phyloP scores from a whole-genome alignment of 2,329 filamentous ascomycete genomes.

The Sporothrix dimorphospora region DNA sequence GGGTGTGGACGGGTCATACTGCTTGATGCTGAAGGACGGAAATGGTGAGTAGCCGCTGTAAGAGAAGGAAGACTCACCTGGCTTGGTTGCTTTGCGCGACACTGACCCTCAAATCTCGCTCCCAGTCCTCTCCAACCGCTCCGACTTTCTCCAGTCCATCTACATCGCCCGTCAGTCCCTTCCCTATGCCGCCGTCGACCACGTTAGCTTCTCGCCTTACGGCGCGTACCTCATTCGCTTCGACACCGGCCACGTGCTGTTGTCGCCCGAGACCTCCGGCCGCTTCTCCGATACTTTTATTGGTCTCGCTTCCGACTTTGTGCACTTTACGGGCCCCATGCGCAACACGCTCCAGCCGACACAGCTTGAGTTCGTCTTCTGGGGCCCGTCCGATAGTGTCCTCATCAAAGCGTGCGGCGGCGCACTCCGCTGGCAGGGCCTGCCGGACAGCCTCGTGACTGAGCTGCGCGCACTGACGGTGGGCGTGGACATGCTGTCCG shows the following conservation, averaged over 20 bases:
- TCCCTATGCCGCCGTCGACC: slow-evolving; percentile 8
- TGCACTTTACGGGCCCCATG: slow-evolving; percentile 19
- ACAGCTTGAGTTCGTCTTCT: slow-evolving; percentile 21
- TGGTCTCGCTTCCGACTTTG: slow-evolving; percentile 8
- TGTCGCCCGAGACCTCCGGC: slow-evolving; percentile 21
- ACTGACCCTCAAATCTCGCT: neutral
- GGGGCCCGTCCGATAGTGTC: slow-evolving; percentile 20
- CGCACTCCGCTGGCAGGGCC: slow-evolving; percentile 23
- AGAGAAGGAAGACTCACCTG: neutral
- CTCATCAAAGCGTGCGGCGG: slow-evolving; percentile 10
- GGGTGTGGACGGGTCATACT: slow-evolving; percentile 21
- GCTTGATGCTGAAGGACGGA: slow-evolving; percentile 24
- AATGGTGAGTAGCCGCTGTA: neutral
- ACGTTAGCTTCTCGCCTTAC: slow-evolving; percentile 28
- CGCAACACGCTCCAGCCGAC: slow-evolving; percentile 15
- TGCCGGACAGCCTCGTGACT: slow-evolving; percentile 2
- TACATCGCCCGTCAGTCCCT: slow-evolving; percentile 40
- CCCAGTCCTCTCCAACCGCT: slow-evolving; percentile 27
- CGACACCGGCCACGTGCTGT: slow-evolving; percentile 11
- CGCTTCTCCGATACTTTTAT: slow-evolving; percentile 20
- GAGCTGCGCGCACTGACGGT: slow-evolving; percentile 21
- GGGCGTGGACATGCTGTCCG: slow-evolving; percentile 26
- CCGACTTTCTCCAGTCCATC: slow-evolving; percentile 41
- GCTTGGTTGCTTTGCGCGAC: too few relatives aligned
- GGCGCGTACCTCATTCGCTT: slow-evolving; percentile 21